Evolutionary conservation across 2,329 filamentous ascomycete genomes (phyloP), one percentile per base, ranked within the genome.

Genomic region (Zymoseptoria tritici): DNA sequence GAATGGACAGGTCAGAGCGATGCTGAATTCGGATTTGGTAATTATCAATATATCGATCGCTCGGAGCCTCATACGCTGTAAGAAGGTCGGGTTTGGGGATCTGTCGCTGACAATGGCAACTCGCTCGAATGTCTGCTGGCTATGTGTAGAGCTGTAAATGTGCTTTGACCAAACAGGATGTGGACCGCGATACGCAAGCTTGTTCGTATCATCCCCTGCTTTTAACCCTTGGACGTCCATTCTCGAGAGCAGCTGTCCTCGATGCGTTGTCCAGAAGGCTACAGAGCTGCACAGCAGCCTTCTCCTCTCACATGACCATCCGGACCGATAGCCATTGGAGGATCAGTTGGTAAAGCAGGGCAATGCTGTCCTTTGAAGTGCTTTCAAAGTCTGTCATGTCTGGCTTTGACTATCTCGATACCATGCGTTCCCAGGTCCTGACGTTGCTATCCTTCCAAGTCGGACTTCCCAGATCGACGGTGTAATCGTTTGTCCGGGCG

Each of bases 371-470:
- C 4, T 42, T 5, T 6, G 13, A n/a, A 16, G 9, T 16, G 36
- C 11, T 42, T 16, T 13, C 36, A n/a, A 13, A 5, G 36, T 0
- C 36, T n/a, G 13, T 62, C 56, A 65, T 7, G 61, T 65, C 51
- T 62, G 63, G 7, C 59, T 59, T 55, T 63, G 59, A n/a, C 61
- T 59, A n/a, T 61, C 49, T n/a, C 63, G 54, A 57, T 65, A 60
- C 63, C 63, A 65, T 13, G 55, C 55, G 16, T 63, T 65, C 1
- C 59, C 63, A 19, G 58, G 55, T 4, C 63, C 63, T 31, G 61
- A 63, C 9, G 61, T 65, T 4, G 55, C 56, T 8, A 58, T 62
- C 22, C 61, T 58, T 11, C 56, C 60, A 9, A 60, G 56, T 52
- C 58, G 54, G 8, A 42, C 58, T 36, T 56, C 59, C 60, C 59